Base-by-base conservation (phyloP, 345 rosid species). In the Brassica juncea region DNA sequence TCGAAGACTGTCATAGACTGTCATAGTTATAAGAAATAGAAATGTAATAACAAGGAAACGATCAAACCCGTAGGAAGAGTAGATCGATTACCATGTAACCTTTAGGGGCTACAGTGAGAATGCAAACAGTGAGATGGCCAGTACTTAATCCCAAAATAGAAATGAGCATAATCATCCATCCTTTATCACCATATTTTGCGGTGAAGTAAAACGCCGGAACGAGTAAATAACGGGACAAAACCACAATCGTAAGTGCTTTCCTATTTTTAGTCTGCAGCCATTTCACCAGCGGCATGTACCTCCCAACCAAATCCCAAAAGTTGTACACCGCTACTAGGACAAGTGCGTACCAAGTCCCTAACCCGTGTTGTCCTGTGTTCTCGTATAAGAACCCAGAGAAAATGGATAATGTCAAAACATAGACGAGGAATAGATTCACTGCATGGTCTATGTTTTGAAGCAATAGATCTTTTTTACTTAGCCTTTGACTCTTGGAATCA, bases 121-220 rank as follows among this genome's bases (percentile, higher is more conserved):
- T 89, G 69, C 97, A 93, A 19, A 95, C 96, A 1, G 96, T 93
- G 66, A 95, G 91, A 78, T 90, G 80, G 27, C 98, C 97, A 66
- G 89, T 90, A 8, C 93, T 86, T 49, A 92, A 44, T 44, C 97
- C 98, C 76, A 94, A 72, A 79, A 90, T 74, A 12, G 93, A 92
- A 32, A 81, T 42, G 14, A 42, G 47, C 47, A 42, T 42, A 42
- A 42, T 42, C 47, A 42, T 42, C 47, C 47, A 42, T 75, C 99
- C 99, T 72, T 91, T 89, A 76, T 90, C 98, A 3, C 89, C 97
- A 59, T 91, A 90, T 52, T 93, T 91, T 1, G 92, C 92, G 0
- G 94, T 90, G 87, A 92, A 92, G 84, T 92, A 95, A 76, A 95
- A 93, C 2, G 96, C 89, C 0, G 99, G 99, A 59, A 93, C 55